Evolutionary conservation across 805 yeast genomes (phyloP), one percentile per base, ranked within the genome.

Genomic region (Candida mattraensis): DNA sequence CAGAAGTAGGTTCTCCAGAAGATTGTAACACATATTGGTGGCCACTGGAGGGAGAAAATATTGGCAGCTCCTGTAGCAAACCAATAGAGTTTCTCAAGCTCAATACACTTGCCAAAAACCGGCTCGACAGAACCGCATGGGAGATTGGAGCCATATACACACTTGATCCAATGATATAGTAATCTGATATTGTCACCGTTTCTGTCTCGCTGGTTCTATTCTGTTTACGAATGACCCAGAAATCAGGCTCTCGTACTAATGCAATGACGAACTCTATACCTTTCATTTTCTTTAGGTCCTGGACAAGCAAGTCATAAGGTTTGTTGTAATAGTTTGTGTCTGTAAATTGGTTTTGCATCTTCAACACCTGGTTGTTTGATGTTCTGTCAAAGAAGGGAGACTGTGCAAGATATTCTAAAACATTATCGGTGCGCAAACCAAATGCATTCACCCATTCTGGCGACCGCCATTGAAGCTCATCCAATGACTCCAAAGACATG

Each of bases 361-460:
- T 85, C 28, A 94, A 74, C 18, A 87, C 93, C 63, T 91, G 98
- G 59, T 93, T 93, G 61, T 88, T 93, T 28, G 96, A 84, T 1
- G 95, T 79, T 47, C 97, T 74, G 57, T 91, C 97, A 57, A 85
- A 93, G 63, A 91, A 94, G 2, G 99, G 99, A 3, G 96, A 86
- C 50, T 87, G 86, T 4, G 96, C 70, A 54, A 93, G 89, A 62
- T 93, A 93, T 41, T 93, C 98, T 14, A 93, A 71, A 1, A 93
- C 96, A 55, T 89, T 93, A 35, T 81, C 95, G 0, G 95, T 84
- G 28, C 88, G 72, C 16, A 93, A 73, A 0, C 96, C 97, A 57
- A 80, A 80, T 35, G 81, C 76, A 56, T 88, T 95, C 45, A 93
- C 87, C 94, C 96, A 93, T 60, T 93, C 99, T 1, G 99, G 98